These are phyloP conservation scores for Comarum palustre DNA, from an alignment of 306 rosid species.

Conservation along the genomic window DNA sequence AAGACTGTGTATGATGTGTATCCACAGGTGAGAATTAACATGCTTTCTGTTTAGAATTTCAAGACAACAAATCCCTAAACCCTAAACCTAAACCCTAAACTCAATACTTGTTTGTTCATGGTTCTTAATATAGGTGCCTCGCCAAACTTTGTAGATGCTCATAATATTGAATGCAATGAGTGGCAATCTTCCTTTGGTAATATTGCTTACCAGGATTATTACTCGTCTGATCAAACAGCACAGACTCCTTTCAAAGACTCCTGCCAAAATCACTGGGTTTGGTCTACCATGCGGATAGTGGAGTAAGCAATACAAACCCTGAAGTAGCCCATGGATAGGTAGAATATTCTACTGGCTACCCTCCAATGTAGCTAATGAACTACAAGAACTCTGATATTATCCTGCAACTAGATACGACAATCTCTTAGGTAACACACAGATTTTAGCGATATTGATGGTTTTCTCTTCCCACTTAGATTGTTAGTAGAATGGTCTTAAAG, in stretches of 20 bases:
- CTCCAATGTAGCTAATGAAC: conserved; percentile 15
- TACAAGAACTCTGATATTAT: neutral
- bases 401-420: neutral
- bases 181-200: too few species aligned
- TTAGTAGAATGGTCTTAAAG: neutral
- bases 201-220: conserved; percentile 5
- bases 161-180: too few species aligned
- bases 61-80: too few species aligned
- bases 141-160: too few species aligned
- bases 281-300: conserved; percentile 22
- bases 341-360: conserved; percentile 21
- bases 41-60: neutral
- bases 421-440: neutral
- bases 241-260: conserved; percentile 12
- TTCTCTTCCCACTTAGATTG: neutral
- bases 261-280: conserved; percentile 19
- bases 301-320: conserved; percentile 23
- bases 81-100: too few species aligned
- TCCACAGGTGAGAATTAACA: conserved; percentile 4
- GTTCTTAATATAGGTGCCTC: neutral
- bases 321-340: conserved; percentile 41
- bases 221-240: neutral
- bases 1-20: neutral
- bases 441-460: neutral
- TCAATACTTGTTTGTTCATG: too few species aligned